Base-by-base conservation (phyloP, 78 protist genomes). In the Pigoraptor vietnamica region DNA sequence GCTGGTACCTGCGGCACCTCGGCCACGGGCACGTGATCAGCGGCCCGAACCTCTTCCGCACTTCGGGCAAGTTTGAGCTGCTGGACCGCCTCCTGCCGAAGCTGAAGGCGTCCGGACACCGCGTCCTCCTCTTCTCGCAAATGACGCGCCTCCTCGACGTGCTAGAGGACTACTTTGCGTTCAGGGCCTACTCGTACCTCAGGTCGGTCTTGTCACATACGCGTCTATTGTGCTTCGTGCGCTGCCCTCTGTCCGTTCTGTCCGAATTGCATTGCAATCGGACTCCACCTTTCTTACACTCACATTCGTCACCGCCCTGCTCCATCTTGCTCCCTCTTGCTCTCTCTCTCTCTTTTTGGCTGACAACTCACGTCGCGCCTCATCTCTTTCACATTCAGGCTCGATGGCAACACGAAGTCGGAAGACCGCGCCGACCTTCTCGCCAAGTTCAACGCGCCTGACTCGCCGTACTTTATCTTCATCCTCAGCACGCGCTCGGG, bases 401-500 rank as follows among this genome's bases (percentile, higher is more conserved):
- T n/a, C n/a, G 89, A 87, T 25, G 86, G 95, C 94, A 90, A 92
- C 81, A 97, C 98, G 34, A 40, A 37, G 40, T 91, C 94, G 0
- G 97, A 93, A 10, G 98, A 97, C 25, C 93, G 99, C 39, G 94
- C n/a, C 32, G 90, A 92, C 2, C 25, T 56, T 33, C 83, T 96
- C 37, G 34, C 1, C 55, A n/a, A 89, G 36, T 95, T 92, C 93
- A 91, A 96, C 90, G 89, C 93, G 55, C 92, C 92, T 29, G 94
- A 93, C 90, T 92, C 96, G 33, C 94, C 92, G 29, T 87, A 40
- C 92, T 93, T 93, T 37, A 91, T 95, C 24, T 97, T 97, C 92
- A 82, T 90, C 38, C 90, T 23, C 39, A 38, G 56, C 81, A 98
- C 99, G 0, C 95, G 97, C 84, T 99, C 99, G 24, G 99, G 99